A percentile compares a stretch with the other conserved stretches of the same genome.
Conservation (phyloP, 1,284 basidiomycete species). For the Trichosporon ovoides region DNA sequence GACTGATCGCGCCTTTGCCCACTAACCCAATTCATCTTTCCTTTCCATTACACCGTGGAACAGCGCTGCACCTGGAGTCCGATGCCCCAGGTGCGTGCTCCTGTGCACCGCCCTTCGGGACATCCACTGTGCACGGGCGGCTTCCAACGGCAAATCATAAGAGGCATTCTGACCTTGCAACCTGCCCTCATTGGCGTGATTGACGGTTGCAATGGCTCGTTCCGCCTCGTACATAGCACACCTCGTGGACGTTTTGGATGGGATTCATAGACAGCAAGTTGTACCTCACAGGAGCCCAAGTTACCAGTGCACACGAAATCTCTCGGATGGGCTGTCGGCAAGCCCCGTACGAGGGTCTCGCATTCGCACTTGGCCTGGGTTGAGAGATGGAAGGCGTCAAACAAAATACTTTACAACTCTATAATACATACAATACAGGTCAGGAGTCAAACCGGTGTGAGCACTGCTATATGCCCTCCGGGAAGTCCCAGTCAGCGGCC, state of each 20-base stretch:
- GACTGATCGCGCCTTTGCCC: not conserved
- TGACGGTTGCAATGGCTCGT: slow-evolving; percentile 27
- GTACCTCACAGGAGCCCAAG: too few relatives aligned
- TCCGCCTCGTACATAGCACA: slow-evolving; percentile 39
- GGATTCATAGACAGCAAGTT: too few relatives aligned
- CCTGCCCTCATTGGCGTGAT: slow-evolving; percentile 18
- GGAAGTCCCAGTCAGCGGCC: slow-evolving; percentile 18
- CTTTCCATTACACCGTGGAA: not conserved
- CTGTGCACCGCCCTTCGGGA: slow-evolving; percentile 5
- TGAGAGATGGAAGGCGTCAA: too few relatives aligned
- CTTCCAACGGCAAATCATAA: slow-evolving; percentile 24
- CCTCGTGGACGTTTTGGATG: too few relatives aligned
- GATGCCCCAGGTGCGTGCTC: slow-evolving; percentile 2
- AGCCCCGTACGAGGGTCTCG: too few relatives aligned
- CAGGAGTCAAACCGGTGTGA: not conserved
- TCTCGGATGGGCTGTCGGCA: not conserved
- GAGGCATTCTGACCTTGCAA: slow-evolving; percentile 37
- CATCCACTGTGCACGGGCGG: slow-evolving; percentile 1
- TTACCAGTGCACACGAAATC: not conserved
- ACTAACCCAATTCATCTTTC: not conserved
- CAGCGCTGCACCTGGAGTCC: slow-evolving; percentile 2
- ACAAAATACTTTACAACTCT: too few relatives aligned
- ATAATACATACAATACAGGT: not conserved
- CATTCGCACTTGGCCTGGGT: too few relatives aligned
- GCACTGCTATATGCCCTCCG: slow-evolving; percentile 19